Evolutionary conservation across 2,329 filamentous ascomycete genomes (phyloP).

Genomic region (Botrytis fabae): DNA sequence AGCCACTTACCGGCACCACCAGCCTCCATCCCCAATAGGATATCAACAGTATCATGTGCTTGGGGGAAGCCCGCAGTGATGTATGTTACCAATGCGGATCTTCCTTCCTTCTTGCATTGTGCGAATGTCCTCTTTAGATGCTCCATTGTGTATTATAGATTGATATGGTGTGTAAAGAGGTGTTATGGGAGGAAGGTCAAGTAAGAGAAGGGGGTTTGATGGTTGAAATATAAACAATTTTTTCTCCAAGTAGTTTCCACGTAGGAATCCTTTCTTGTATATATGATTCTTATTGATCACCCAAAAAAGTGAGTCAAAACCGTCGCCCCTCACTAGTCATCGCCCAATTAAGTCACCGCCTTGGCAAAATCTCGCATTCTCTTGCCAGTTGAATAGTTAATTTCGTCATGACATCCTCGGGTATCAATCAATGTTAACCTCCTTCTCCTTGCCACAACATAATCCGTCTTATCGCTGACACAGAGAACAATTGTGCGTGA

Average conservation of each 20-base stretch:
- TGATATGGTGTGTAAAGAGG: slow-evolving; percentile 29
- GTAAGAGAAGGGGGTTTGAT: not conserved
- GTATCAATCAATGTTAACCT: not conserved
- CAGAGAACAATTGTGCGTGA: not conserved
- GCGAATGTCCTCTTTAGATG: slow-evolving; percentile 57
- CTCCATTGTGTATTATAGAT: slow-evolving; percentile 41
- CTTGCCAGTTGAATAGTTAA: not conserved
- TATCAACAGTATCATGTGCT: slow-evolving; percentile 76
- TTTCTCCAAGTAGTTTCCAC: not conserved
- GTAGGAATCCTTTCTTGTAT: not conserved
- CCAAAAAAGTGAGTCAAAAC: slow-evolving; percentile 5
- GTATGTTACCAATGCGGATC: slow-evolving; percentile 81
- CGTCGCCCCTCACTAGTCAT: slow-evolving; percentile 18
- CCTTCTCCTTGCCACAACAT: not conserved
- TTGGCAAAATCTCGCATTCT: slow-evolving; percentile 28
- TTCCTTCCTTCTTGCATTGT: slow-evolving; percentile 54
- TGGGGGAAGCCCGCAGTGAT: slow-evolving; percentile 92
- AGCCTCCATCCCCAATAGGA: slow-evolving; percentile 86
- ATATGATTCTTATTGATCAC: slow-evolving; percentile 11
- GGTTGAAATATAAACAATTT: not conserved
- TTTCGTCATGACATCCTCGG: slow-evolving; percentile 7
- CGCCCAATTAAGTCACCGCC: slow-evolving; percentile 11
- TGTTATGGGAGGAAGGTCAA: not conserved
- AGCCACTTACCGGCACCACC: slow-evolving; percentile 74
- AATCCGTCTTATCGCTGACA: not conserved